These are phyloP conservation scores for Silene noctiflora DNA, from an alignment of 179 eudicot genomes.

Conservation along the genomic window DNA sequence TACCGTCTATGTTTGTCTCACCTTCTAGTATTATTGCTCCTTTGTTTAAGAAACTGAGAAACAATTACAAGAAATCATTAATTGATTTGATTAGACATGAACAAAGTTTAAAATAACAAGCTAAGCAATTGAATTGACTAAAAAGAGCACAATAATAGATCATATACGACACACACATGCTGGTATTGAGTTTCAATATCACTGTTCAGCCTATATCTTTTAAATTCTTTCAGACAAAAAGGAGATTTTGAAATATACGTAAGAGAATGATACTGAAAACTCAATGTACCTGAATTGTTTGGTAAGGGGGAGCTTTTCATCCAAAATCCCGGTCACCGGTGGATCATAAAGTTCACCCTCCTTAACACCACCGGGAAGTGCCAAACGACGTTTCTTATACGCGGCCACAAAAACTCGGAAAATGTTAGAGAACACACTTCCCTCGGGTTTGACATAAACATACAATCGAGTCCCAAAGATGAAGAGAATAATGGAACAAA, in stretches of 20 bases:
- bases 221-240: too few relatives aligned
- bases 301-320: slow-evolving; percentile 45
- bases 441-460: slow-evolving; percentile 48
- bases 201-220: too few relatives aligned
- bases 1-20: slow-evolving; percentile 34
- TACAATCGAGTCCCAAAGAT: slow-evolving; percentile 50
- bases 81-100: background rate
- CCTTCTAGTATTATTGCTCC: slow-evolving; percentile 50
- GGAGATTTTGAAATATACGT: too few relatives aligned
- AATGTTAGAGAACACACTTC: slow-evolving; percentile 54
- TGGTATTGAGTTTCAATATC: too few relatives aligned
- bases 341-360: slow-evolving; percentile 41
- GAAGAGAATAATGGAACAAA: slow-evolving; percentile 45
- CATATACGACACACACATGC: background rate
- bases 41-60: slow-evolving; percentile 56
- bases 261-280: too few relatives aligned
- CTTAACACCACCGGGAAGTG: slow-evolving; percentile 27
- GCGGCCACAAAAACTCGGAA: slow-evolving; percentile 52
- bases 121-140: background rate
- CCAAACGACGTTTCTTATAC: slow-evolving; percentile 40
- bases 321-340: slow-evolving; percentile 27
- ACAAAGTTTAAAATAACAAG: background rate
- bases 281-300: slow-evolving; percentile 40
- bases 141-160: background rate
- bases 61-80: background rate